Conservation (phyloP, 352 stramenopile species). For the Phytophthora constricta region DNA sequence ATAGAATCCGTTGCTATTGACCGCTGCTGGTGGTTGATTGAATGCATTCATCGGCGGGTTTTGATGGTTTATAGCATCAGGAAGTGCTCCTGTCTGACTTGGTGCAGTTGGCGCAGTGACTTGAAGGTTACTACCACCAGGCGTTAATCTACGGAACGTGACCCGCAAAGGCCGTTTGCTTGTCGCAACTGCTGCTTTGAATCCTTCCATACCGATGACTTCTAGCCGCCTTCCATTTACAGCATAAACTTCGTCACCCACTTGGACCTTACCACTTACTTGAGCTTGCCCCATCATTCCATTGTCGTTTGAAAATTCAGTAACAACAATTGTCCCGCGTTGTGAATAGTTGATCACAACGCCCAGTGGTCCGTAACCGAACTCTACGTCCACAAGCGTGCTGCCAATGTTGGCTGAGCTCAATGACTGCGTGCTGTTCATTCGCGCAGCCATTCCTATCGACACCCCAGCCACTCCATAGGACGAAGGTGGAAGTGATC, state of each 20-base stretch:
- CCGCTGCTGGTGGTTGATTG: constrained; percentile 8
- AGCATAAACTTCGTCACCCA: constrained; percentile 83
- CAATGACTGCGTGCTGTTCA: constrained; percentile 11
- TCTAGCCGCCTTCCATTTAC: constrained; percentile 74
- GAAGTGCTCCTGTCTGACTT: constrained; percentile 7
- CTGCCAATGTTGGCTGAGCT: constrained; percentile 28
- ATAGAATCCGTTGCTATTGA: constrained; percentile 27
- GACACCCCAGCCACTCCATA: constrained; percentile 22
- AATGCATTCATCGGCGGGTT: constrained; percentile 27
- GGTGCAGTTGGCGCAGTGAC: constrained; percentile 3
- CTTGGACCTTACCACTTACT: constrained; percentile 66
- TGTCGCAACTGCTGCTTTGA: constrained; percentile 70
- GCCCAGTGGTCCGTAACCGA: constrained; percentile 69
- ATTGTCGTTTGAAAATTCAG: constrained; percentile 78
- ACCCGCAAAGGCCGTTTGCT: constrained; percentile 72
- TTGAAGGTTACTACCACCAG: constrained; percentile 9
- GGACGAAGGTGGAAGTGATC: constrained; percentile 17
- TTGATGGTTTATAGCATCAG: constrained; percentile 29
- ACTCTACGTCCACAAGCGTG: constrained; percentile 70
- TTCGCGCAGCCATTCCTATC: constrained; percentile 10
- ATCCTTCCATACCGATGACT: constrained; percentile 82
- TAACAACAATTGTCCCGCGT: constrained; percentile 76
- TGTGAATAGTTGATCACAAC: constrained; percentile 88
- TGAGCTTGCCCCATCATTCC: constrained; percentile 78
- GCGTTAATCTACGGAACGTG: constrained; percentile 62